A percentile compares a stretch with the other conserved stretches of the same genome.
These are phyloP conservation scores for Pharnaceum exiguum DNA, from an alignment of 148 eudicot species.

Conservation along the genomic window DNA sequence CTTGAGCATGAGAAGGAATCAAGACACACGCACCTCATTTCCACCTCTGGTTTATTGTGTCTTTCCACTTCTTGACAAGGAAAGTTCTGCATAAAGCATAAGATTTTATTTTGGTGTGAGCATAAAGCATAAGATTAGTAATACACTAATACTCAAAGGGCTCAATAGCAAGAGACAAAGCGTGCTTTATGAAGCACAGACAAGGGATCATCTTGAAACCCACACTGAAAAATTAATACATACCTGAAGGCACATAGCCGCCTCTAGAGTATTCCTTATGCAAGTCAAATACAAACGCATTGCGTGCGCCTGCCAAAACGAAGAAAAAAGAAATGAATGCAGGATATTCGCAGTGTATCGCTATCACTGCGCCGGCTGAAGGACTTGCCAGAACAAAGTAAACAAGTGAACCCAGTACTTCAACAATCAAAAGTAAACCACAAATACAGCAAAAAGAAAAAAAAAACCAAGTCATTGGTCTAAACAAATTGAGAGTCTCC, in stretches of 20 bases:
- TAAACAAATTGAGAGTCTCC: too few species aligned
- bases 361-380: neutral
- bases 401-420: neutral
- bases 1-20: neutral
- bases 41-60: constrained; percentile 97
- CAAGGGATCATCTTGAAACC: neutral
- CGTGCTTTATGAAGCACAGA: neutral
- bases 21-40: constrained; percentile 58
- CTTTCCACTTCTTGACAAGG: constrained; percentile 99
- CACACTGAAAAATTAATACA: constrained; percentile 1
- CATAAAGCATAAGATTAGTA: constrained; percentile 1
- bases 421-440: neutral
- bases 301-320: constrained; percentile 53
- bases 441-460: neutral
- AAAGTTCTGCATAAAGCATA: constrained; percentile 72
- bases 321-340: too few species aligned
- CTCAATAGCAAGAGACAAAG: neutral
- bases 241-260: constrained; percentile 91
- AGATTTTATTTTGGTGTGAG: too few species aligned
- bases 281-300: constrained; percentile 75
- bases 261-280: constrained; percentile 89
- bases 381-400: neutral
- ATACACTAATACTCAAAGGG: neutral
- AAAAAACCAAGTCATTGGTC: too few species aligned
- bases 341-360: neutral